Percentiles rank a stretch among this genome's conserved stretches.
These are phyloP conservation scores for Apiotrichum gamsii DNA, from an alignment of 1,284 basidiomycete genomes.

Conservation along the genomic window DNA sequence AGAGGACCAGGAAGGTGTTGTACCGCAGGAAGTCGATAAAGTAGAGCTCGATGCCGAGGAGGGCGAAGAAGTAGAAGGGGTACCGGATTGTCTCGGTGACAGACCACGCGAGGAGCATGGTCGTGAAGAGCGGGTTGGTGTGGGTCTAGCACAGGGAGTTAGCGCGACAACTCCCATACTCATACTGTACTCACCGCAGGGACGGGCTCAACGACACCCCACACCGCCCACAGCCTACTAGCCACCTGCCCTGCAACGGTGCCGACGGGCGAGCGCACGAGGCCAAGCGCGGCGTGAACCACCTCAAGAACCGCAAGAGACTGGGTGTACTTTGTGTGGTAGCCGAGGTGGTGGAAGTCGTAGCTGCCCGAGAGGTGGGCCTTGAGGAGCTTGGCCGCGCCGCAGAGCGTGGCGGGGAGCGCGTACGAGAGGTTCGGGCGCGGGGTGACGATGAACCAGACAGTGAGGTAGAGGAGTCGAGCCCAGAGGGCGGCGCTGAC, in stretches of 20 bases:
- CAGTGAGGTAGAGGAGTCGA: slow-evolving; percentile 57
- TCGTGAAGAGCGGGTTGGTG: slow-evolving; percentile 71
- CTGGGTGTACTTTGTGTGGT: slow-evolving; percentile 66
- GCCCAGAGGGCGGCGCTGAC: slow-evolving; percentile 67
- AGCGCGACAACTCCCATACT: neutral
- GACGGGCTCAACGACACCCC: slow-evolving; percentile 67
- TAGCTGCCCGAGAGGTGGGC: slow-evolving; percentile 53
- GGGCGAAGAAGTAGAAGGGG: slow-evolving; percentile 71
- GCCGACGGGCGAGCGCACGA: slow-evolving; percentile 74
- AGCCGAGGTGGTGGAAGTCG: slow-evolving; percentile 53
- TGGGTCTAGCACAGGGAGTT: slow-evolving; percentile 53
- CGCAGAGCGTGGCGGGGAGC: neutral
- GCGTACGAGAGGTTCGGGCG: slow-evolving; percentile 12
- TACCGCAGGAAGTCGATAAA: slow-evolving; percentile 56
- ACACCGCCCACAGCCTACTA: slow-evolving; percentile 78
- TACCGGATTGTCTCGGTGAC: slow-evolving; percentile 89
- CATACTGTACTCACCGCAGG: slow-evolving; percentile 44
- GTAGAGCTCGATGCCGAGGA: slow-evolving; percentile 53
- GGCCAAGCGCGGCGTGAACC: slow-evolving; percentile 69
- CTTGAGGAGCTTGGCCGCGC: slow-evolving; percentile 44
- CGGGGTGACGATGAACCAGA: slow-evolving; percentile 35
- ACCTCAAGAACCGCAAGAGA: slow-evolving; percentile 75
- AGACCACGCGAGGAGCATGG: slow-evolving; percentile 92
- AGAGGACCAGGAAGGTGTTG: slow-evolving; percentile 86
- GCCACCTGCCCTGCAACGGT: slow-evolving; percentile 83